These are phyloP conservation scores for Trichomonas vaginalis DNA, from an alignment of 208 protist genomes.

Conservation along the genomic window DNA sequence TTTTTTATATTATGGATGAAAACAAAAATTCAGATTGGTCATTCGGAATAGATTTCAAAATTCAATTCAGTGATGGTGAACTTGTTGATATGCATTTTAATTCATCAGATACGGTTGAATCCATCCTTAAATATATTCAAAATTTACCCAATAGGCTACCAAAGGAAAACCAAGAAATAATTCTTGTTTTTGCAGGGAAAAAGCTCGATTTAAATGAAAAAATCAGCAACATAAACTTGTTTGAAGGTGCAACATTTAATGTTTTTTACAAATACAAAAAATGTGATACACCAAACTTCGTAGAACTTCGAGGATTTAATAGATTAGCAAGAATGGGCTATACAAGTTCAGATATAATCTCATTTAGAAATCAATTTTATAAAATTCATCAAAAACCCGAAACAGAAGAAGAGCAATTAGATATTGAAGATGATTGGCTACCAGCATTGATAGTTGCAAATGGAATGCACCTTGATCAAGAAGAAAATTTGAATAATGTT, in stretches of 20 bases:
- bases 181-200: background rate
- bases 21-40: no score
- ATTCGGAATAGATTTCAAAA: background rate
- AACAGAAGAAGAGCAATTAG: background rate
- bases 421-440: background rate
- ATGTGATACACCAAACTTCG: background rate
- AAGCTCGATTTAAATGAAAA: background rate
- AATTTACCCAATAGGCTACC: background rate
- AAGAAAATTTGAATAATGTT: background rate
- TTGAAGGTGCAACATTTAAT: background rate
- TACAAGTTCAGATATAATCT: background rate
- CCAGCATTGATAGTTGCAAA: background rate
- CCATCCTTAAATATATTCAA: background rate
- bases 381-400: background rate
- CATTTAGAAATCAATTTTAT: background rate
- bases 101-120: background rate
- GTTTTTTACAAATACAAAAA: background rate
- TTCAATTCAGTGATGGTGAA: background rate
- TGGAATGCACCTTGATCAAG: background rate
- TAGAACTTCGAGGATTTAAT: background rate
- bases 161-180: background rate
- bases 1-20: no score
- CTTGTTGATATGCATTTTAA: background rate
- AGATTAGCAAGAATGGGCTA: background rate
- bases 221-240: background rate